Percentiles rank a stretch among this genome's conserved stretches.
These are phyloP conservation scores for Boletus vinaceobasis DNA, from an alignment of 768 basidiomycete genomes.

Conservation along the genomic window DNA sequence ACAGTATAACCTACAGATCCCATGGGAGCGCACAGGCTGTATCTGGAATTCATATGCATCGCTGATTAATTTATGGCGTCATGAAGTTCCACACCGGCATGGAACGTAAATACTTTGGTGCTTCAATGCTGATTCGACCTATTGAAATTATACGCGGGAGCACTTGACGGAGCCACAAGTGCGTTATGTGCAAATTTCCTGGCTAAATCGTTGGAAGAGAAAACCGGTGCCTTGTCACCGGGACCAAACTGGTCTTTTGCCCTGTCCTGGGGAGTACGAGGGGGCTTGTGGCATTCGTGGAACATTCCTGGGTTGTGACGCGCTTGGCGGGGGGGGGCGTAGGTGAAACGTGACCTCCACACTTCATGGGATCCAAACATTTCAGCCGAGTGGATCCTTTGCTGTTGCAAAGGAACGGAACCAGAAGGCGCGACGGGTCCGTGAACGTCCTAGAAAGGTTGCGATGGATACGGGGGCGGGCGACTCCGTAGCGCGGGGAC, in stretches of 20 bases:
- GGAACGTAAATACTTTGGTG: neutral
- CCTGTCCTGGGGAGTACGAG: constrained; percentile 2
- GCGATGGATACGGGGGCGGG: neutral
- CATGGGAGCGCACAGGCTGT: neutral
- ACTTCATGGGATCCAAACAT: constrained; percentile 1
- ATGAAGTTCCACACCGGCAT: neutral
- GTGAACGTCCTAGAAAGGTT: neutral
- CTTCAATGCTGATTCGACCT: constrained; percentile 1
- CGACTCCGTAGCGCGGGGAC: neutral
- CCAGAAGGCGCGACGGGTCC: neutral
- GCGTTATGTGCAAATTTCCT: constrained; percentile 8
- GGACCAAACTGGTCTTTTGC: neutral
- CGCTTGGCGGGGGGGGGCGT: neutral
- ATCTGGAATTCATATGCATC: neutral
- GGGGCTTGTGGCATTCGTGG: neutral
- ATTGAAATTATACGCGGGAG: constrained; percentile 3
- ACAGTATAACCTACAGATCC: constrained; percentile 2
- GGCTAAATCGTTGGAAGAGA: constrained; percentile 8
- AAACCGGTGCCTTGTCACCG: constrained; percentile 3
- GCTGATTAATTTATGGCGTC: neutral
- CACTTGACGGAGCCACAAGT: neutral
- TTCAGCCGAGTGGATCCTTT: neutral
- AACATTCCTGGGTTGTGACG: neutral
- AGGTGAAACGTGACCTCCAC: neutral
- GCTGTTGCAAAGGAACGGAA: neutral